These are phyloP conservation scores for Beauveria sp. DNA, from an alignment of 2,329 filamentous ascomycete species.

Conservation along the genomic window DNA sequence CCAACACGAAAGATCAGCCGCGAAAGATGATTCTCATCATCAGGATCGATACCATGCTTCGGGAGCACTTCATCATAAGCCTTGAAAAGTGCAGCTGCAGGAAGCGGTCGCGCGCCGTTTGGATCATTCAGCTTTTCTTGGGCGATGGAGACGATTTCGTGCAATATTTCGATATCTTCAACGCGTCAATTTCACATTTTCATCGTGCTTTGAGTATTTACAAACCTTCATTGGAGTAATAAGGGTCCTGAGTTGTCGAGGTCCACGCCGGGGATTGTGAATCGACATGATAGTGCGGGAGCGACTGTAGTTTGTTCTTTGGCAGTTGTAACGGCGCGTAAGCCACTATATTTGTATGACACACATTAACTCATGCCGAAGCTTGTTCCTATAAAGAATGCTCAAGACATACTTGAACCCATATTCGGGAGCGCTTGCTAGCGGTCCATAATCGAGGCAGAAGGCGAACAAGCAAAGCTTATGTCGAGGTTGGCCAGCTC, in stretches of 20 bases:
- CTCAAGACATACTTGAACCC: conserved; percentile 21
- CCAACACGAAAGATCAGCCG: conserved; percentile 75
- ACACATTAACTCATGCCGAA: neutral
- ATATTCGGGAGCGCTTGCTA: conserved; percentile 19
- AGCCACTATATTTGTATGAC: conserved; percentile 9
- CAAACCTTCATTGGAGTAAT: conserved; percentile 56
- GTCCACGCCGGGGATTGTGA: conserved; percentile 7
- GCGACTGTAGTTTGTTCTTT: neutral
- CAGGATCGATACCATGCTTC: conserved; percentile 60
- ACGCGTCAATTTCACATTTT: neutral
- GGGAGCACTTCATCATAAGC: conserved; percentile 74
- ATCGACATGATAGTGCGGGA: neutral
- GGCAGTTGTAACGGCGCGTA: conserved; percentile 7
- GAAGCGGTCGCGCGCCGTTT: conserved; percentile 54
- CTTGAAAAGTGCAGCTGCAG: conserved; percentile 70
- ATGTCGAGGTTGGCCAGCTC: neutral
- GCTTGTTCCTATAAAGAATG: neutral
- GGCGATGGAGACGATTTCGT: conserved; percentile 66
- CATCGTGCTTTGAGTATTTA: neutral
- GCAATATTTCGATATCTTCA: conserved; percentile 65
- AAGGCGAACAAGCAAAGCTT: neutral
- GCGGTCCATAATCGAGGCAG: conserved; percentile 25
- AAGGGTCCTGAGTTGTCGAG: conserved; percentile 25
- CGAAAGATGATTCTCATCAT: conserved; percentile 67
- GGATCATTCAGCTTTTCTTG: conserved; percentile 54